Evolutionary conservation across 768 basidiomycete species (phyloP).

Genomic region (Asterophora lycoperdoides): DNA sequence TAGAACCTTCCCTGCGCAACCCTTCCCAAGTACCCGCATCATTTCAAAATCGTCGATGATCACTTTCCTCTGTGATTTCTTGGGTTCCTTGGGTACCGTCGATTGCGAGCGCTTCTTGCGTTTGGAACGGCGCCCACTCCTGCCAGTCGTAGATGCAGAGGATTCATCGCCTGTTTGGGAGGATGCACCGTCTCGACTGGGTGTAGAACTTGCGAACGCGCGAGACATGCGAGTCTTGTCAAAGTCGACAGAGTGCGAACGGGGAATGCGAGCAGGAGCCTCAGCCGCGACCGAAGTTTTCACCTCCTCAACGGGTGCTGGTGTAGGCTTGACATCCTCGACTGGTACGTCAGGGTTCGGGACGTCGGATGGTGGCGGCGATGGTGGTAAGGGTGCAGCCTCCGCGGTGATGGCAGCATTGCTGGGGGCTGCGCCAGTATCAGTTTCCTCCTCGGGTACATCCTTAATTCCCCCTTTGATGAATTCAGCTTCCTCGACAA

Average conservation of each 20-base stretch:
- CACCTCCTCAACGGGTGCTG: slow-evolving; percentile 11
- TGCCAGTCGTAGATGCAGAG: slow-evolving; percentile 56
- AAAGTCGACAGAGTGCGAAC: slow-evolving; percentile 81
- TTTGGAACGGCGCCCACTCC: slow-evolving; percentile 26
- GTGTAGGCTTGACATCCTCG: slow-evolving; percentile 1
- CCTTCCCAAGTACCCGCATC: slow-evolving; percentile 94
- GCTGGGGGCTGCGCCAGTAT: neutral
- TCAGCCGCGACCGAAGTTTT: slow-evolving; percentile 19
- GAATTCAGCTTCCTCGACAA: slow-evolving; percentile 38
- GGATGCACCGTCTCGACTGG: slow-evolving; percentile 47
- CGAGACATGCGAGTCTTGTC: slow-evolving; percentile 61
- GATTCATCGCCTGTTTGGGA: slow-evolving; percentile 70
- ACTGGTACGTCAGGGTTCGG: slow-evolving; percentile 4
- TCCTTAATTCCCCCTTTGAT: slow-evolving; percentile 20
- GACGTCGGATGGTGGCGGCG: slow-evolving; percentile 6
- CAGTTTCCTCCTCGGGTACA: slow-evolving; percentile 12
- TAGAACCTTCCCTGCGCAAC: slow-evolving; percentile 95
- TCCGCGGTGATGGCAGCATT: slow-evolving; percentile 8
- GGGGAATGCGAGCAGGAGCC: slow-evolving; percentile 46
- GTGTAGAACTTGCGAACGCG: slow-evolving; percentile 49
- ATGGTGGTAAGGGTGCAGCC: neutral
- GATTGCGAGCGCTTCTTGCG: slow-evolving; percentile 50
- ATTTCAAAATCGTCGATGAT: slow-evolving; percentile 93
- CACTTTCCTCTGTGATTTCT: slow-evolving; percentile 69
- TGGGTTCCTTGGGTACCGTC: slow-evolving; percentile 45